A percentile compares a stretch with the other conserved stretches of the same genome.
These are phyloP conservation scores for Triticum turgidum DNA, from an alignment of 176 grass and related monocot genomes.

Conservation along the genomic window DNA sequence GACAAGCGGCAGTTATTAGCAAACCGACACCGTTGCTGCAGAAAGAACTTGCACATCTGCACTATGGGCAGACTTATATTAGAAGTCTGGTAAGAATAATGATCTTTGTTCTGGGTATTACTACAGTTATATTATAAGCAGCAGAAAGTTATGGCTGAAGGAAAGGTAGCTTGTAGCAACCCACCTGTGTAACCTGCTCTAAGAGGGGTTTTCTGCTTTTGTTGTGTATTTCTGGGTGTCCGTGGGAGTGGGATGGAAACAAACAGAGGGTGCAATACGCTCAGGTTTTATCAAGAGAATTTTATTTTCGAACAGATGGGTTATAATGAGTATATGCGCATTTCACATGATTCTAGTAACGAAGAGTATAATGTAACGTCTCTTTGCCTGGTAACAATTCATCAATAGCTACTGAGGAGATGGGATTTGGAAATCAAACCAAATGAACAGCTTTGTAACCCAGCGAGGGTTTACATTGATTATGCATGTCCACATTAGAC, in stretches of 20 bases:
- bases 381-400: background rate
- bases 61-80: constrained; percentile 56
- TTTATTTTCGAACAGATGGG: background rate
- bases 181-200: background rate
- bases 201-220: background rate
- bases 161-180: constrained; percentile 1
- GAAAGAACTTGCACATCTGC: constrained; percentile 99
- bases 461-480: background rate
- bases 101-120: constrained; percentile 5
- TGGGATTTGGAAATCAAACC: background rate
- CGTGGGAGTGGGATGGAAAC: background rate
- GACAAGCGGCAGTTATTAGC: constrained; percentile 92
- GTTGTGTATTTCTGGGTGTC: background rate
- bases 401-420: background rate
- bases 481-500: background rate
- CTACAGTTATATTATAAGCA: constrained; percentile 26
- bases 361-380: background rate
- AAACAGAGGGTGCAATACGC: background rate
- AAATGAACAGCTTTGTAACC: background rate
- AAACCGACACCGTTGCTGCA: constrained; percentile 97
- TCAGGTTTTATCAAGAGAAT: background rate
- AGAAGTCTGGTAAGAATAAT: constrained; percentile 35
- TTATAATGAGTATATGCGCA: background rate
- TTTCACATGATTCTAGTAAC: background rate
- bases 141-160: constrained; percentile 7